A percentile compares a stretch with the other conserved stretches of the same genome.
phyloP scores from a whole-genome alignment of 2,329 filamentous ascomycete species.

The Juglanconis juglandina region DNA sequence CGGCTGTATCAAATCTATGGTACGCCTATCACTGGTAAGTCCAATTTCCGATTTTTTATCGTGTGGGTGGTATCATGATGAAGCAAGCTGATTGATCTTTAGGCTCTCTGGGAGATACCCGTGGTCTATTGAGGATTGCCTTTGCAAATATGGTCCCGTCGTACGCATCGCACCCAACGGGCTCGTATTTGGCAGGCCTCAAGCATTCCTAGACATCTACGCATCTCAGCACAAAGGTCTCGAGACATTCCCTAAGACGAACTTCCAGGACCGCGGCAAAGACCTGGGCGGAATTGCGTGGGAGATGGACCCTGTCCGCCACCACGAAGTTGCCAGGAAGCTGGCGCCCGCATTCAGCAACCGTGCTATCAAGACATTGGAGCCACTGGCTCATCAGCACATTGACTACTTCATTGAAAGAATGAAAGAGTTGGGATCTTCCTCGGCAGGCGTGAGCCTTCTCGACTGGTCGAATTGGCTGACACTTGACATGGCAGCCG shows the following conservation, averaged over 20 bases:
- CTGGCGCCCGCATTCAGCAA: not conserved
- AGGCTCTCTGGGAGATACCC: not conserved
- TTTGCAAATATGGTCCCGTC: not conserved
- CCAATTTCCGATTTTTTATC: too few species aligned
- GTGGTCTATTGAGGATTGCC: not conserved
- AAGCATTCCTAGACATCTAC: not conserved
- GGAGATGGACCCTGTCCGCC: not conserved
- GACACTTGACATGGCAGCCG: not conserved
- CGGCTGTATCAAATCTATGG: too few species aligned
- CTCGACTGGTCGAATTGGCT: not conserved
- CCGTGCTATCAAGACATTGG: not conserved
- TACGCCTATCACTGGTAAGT: too few species aligned
- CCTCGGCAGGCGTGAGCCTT: constrained; percentile 1
- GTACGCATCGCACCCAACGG: not conserved
- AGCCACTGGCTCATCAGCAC: constrained; percentile 1
- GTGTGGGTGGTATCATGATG: too few species aligned
- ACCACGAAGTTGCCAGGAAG: not conserved
- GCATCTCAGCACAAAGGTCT: not conserved
- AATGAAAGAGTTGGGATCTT: constrained; percentile 16
- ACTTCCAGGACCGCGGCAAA: not conserved
- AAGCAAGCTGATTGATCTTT: too few species aligned
- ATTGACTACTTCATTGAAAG: constrained; percentile 20
- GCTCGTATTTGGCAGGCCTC: not conserved
- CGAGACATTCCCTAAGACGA: not conserved
- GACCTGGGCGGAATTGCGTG: not conserved